Conservation (phyloP, 2,329 filamentous ascomycete genomes). For the Alternaria brassicae region DNA sequence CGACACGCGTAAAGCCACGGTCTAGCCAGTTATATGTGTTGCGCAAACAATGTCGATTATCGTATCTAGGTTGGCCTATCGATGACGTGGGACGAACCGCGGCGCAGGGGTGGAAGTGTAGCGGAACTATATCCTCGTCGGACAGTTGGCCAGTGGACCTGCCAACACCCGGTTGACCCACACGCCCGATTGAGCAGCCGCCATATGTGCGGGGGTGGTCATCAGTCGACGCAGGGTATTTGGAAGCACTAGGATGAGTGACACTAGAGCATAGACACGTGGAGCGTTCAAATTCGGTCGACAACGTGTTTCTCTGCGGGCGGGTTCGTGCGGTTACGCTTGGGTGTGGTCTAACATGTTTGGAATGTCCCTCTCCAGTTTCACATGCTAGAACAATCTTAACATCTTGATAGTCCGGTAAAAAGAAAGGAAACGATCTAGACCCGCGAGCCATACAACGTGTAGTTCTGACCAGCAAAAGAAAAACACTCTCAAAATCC, state of each 20-base stretch:
- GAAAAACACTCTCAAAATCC: background rate
- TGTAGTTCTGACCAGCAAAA: background rate
- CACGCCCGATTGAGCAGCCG: background rate
- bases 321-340: background rate
- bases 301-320: background rate
- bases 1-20: background rate
- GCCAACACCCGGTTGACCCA: background rate
- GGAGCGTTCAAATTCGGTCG: background rate
- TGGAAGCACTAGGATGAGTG: background rate
- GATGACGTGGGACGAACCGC: slow-evolving; percentile 11
- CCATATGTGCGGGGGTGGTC: background rate
- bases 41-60: background rate
- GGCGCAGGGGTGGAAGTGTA: background rate
- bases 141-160: slow-evolving; percentile 4
- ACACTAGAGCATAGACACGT: background rate
- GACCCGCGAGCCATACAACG: background rate
- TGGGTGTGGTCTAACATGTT: background rate
- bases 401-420: background rate
- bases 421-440: background rate
- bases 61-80: slow-evolving; percentile 1
- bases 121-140: slow-evolving; percentile 2
- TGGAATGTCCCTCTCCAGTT: background rate
- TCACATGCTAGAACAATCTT: background rate
- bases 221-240: background rate
- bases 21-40: background rate